phyloP scores from a whole-genome alignment of 2,329 filamentous ascomycete species.

The Fusarium praegraminearum region DNA sequence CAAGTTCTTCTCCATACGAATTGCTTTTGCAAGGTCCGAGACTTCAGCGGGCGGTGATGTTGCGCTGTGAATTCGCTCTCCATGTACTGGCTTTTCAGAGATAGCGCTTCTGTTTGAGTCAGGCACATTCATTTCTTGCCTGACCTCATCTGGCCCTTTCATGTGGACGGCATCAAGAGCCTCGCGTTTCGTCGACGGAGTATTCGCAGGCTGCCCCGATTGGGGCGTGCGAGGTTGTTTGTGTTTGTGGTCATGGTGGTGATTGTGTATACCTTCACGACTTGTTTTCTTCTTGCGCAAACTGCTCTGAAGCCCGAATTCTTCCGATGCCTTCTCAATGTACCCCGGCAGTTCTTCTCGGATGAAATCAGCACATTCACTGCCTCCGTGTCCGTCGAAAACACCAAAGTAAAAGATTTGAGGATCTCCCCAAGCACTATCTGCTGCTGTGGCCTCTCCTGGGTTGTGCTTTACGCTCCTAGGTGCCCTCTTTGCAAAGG shows the following conservation, averaged over 20 bases:
- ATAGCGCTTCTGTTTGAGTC: conserved; percentile 50
- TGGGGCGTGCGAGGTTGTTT: conserved; percentile 27
- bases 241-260: conserved; percentile 41
- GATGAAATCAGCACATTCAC: conserved; percentile 88
- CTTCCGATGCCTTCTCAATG: conserved; percentile 81
- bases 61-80: conserved; percentile 54
- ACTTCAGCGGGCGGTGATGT: conserved; percentile 62
- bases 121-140: conserved; percentile 54
- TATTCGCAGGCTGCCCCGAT: conserved; percentile 17
- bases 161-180: conserved; percentile 58
- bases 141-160: conserved; percentile 62
- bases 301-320: conserved; percentile 84
- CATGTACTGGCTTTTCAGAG: conserved; percentile 53
- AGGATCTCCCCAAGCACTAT: conserved; percentile 85
- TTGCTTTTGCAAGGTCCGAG: conserved; percentile 70
- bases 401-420: conserved; percentile 98
- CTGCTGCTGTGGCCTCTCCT: conserved; percentile 75
- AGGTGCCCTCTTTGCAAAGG: conserved; percentile 87
- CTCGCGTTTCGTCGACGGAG: conserved; percentile 40
- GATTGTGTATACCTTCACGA: conserved; percentile 39
- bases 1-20: conserved; percentile 76
- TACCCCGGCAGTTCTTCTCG: conserved; percentile 88
- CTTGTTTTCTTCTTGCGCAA: conserved; percentile 63
- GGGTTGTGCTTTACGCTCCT: conserved; percentile 67
- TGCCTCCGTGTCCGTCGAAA: conserved; percentile 95